Percentiles rank a stretch among this genome's conserved stretches.
Conservation (phyloP, 2,329 filamentous ascomycete genomes). For the Pyrenochaeta sp. region DNA sequence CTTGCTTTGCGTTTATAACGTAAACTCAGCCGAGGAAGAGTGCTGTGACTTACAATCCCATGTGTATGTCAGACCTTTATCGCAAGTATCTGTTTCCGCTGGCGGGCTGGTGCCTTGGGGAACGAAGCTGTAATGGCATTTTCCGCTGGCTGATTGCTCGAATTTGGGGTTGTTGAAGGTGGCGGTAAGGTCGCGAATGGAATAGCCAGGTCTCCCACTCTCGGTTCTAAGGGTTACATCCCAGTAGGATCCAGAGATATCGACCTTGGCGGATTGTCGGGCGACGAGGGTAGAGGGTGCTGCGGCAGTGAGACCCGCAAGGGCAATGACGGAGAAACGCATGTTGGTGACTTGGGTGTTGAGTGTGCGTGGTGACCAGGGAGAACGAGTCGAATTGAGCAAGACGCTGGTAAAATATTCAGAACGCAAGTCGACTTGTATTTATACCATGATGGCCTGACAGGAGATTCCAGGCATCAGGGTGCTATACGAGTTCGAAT, state of each 20-base stretch:
- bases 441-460: constrained; percentile 9
- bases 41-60: constrained; percentile 18
- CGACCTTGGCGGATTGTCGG: constrained; percentile 3
- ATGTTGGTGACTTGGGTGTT: constrained; percentile 5
- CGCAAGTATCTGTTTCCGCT: constrained; percentile 11
- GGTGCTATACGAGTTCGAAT: constrained; percentile 8
- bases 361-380: neutral
- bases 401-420: neutral
- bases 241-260: constrained; percentile 17
- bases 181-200: constrained; percentile 11
- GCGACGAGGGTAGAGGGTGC: constrained; percentile 2
- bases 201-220: constrained; percentile 16
- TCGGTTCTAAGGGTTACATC: constrained; percentile 15
- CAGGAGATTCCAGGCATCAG: constrained; percentile 9
- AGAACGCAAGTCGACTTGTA: neutral
- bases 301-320: constrained; percentile 8
- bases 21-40: neutral
- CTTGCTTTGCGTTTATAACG: neutral
- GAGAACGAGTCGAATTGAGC: neutral
- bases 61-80: constrained; percentile 7
- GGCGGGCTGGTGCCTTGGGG: constrained; percentile 15
- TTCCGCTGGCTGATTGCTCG: constrained; percentile 1
- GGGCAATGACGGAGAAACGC: constrained; percentile 9
- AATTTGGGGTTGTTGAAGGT: constrained; percentile 7
- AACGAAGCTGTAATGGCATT: constrained; percentile 22